These are phyloP conservation scores for Ustilago hordei DNA, from an alignment of 1,284 basidiomycete species.

Conservation along the genomic window DNA sequence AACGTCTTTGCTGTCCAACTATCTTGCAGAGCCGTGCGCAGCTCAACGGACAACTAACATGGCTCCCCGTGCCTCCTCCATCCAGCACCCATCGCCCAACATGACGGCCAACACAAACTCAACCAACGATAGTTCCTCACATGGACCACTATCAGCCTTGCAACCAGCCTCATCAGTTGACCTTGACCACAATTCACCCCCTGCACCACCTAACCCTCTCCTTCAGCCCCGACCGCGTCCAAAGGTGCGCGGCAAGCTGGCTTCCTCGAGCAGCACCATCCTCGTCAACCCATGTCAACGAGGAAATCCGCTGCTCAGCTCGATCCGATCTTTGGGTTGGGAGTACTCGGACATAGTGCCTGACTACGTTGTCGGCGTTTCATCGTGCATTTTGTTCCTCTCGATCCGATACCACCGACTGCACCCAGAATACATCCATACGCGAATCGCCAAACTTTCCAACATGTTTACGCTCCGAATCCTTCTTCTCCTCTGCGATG, in stretches of 20 bases:
- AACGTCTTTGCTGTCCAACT: too few species aligned
- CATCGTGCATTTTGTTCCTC: constrained; percentile 63
- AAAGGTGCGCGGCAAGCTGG: constrained; percentile 53
- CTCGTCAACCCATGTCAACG: constrained; percentile 73
- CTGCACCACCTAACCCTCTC: constrained; percentile 7
- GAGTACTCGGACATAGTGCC: constrained; percentile 94
- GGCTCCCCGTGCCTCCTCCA: too few species aligned
- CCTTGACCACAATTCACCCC: constrained; percentile 12
- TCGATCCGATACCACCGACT: constrained; percentile 94
- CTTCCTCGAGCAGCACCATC: constrained; percentile 52
- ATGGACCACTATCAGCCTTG: constrained; percentile 43
- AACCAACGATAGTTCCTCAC: constrained; percentile 2
- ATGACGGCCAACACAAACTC: not conserved
- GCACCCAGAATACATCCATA: constrained; percentile 96
- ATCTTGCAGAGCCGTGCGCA: too few species aligned
- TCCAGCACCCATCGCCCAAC: not conserved
- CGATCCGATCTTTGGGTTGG: constrained; percentile 87
- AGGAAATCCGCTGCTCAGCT: constrained; percentile 86
- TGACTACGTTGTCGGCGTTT: constrained; percentile 73
- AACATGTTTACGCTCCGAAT: constrained; percentile 85
- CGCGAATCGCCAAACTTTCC: constrained; percentile 86
- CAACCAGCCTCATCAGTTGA: constrained; percentile 41
- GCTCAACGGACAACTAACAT: too few species aligned
- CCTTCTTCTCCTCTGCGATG: constrained; percentile 90
- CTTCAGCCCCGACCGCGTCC: constrained; percentile 50